Base-by-base conservation (phyloP, 768 basidiomycete genomes). In the Pisolithus tinctorius region DNA sequence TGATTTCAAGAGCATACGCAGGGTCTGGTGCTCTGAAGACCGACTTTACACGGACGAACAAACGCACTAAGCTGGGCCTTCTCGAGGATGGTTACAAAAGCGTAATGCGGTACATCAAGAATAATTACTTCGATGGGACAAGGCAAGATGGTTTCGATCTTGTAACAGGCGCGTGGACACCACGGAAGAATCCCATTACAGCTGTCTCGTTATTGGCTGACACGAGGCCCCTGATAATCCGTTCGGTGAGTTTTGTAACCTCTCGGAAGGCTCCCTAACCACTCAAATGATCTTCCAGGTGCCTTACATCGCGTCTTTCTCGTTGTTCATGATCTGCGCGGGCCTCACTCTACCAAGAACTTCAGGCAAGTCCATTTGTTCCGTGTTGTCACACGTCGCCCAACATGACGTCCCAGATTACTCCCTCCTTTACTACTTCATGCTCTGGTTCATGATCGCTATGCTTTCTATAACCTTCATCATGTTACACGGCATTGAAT, bases 1-100 rank as follows among this genome's bases (percentile, higher is more conserved):
- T 77, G 45, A 89, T 99, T 56, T 83, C 93, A 0, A 81, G 76
- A 43, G 93, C 94, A 0, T 99, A 99, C 69, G 88, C 85, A 44
- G 96, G 96, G 17, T 93, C 94, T 29, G 95, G 89, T 11, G 96
- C 96, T 1, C 69, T 99, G 58, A 99, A 99, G 68, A 91, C 93
- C 0, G 96, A 98, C 68, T 96, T 93, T 64, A 98, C 95, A 16
- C 78, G 94, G 47, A 97, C 93, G 1, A 93, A 92, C 60, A 86
- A 86, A 66, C 79, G 96, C 31, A 93, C 93, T 2, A 80, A 73
- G 47, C 80, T 84, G 54, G 96, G 96, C 30, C 65, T 71, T 25
- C 59, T 96, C 37, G 84, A 93, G 60, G 96, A 99, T 68, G 89
- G 89, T 0, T 75, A 81, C 67, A 98, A 97, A 66, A 86, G 87